Conservation (phyloP, 2,329 filamentous ascomycete species). For the Didymella keratinophila region DNA sequence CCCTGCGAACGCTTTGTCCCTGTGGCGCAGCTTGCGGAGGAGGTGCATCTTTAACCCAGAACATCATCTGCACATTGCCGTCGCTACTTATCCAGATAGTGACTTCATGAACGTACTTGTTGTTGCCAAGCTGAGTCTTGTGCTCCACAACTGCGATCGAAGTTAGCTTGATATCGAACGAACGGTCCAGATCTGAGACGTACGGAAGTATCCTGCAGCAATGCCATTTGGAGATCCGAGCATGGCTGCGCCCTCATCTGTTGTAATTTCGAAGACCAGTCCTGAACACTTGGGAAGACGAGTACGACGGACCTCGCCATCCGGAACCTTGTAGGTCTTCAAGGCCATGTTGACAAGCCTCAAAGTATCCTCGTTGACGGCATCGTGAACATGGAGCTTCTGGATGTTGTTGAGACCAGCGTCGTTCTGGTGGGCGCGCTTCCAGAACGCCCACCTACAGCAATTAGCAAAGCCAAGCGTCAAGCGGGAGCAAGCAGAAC, state of each 20-base stretch:
- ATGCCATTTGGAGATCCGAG: constrained; percentile 21
- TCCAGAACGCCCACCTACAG: constrained; percentile 14
- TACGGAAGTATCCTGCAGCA: constrained; percentile 16
- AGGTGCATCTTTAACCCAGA: constrained; percentile 19
- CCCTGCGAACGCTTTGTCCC: background rate
- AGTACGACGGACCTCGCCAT: background rate
- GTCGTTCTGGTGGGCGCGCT: background rate
- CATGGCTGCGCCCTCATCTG: constrained; percentile 18
- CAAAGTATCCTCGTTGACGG: constrained; percentile 4
- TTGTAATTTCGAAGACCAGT: constrained; percentile 1
- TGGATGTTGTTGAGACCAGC: constrained; percentile 7
- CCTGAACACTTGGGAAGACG: constrained; percentile 11
- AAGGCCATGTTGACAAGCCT: constrained; percentile 6
- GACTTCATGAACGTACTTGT: constrained; percentile 22
- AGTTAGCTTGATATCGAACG: constrained; percentile 11
- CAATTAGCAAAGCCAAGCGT: background rate
- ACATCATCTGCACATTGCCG: constrained; percentile 13
- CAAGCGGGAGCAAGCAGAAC: background rate
- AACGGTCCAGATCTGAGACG: background rate
- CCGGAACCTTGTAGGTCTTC: constrained; percentile 1
- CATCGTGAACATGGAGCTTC: constrained; percentile 6
- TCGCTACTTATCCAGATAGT: constrained; percentile 12
- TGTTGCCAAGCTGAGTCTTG: constrained; percentile 17
- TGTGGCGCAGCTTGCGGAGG: background rate
- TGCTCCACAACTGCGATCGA: constrained; percentile 20